Percentiles rank a stretch among this genome's conserved stretches.
Evolutionary conservation across 805 yeast species (phyloP).

Genomic region (Tetrapisispora fleetii): DNA sequence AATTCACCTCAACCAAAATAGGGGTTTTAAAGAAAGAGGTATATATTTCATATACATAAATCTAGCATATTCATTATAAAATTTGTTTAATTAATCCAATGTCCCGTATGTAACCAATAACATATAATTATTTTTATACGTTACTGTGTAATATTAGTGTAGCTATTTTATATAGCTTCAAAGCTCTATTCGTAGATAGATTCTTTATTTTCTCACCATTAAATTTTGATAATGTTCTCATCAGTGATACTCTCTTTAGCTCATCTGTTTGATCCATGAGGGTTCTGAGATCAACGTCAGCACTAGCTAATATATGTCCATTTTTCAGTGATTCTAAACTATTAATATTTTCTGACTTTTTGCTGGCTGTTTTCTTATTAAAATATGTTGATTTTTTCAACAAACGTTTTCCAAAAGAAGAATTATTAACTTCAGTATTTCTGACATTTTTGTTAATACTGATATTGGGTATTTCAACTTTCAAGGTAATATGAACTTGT

Average conservation of each 20-base stretch:
- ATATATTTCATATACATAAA: not conserved
- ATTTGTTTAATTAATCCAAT: no score
- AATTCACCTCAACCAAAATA: not conserved
- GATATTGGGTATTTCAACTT: not conserved
- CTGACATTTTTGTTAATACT: no score
- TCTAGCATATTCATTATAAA: not conserved
- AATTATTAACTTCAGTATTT: not conserved
- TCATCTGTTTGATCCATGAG: not conserved
- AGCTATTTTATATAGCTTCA: not conserved
- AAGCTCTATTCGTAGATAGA: not conserved
- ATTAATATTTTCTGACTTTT: no score
- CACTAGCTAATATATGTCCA: slow-evolving; percentile 72
- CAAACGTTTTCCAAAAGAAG: not conserved
- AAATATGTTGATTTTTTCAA: not conserved
- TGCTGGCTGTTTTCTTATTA: not conserved
- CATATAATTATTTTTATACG: no score
- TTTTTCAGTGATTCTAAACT: not conserved
- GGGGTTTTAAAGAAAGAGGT: not conserved
- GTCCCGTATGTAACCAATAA: not conserved
- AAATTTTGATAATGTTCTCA: not conserved
- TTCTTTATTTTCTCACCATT: not conserved
- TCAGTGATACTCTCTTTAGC: not conserved
- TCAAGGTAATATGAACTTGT: not conserved
- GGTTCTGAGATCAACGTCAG: not conserved
- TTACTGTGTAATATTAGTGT: not conserved